Evolutionary conservation across 2,329 filamentous ascomycete species (phyloP).

Genomic region (Chrysoporthe austroafricana): DNA sequence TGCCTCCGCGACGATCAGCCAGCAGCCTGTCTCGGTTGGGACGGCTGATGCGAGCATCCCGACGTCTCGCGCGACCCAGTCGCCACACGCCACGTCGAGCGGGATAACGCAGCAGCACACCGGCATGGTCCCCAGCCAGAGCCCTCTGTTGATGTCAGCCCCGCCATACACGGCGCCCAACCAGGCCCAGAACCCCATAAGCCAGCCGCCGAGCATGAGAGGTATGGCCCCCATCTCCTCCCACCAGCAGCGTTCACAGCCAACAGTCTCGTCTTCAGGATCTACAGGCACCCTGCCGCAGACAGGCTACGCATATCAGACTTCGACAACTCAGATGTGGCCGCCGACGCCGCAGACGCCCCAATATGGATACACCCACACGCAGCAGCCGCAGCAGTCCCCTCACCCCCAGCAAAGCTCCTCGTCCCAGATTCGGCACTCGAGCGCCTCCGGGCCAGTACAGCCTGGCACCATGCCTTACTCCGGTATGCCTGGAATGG

Average conservation of each 20-base stretch:
- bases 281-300: constrained; percentile 57
- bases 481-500: constrained; percentile 64
- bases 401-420: constrained; percentile 57
- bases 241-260: constrained; percentile 66
- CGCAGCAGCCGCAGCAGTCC: constrained; percentile 40
- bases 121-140: constrained; percentile 62
- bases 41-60: constrained; percentile 49
- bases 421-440: constrained; percentile 64
- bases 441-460: constrained; percentile 57
- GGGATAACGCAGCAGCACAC: constrained; percentile 55
- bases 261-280: constrained; percentile 62
- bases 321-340: constrained; percentile 66
- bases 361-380: constrained; percentile 59
- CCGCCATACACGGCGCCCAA: constrained; percentile 72
- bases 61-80: constrained; percentile 59
- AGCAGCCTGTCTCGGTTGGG: constrained; percentile 42
- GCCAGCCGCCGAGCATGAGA: constrained; percentile 71
- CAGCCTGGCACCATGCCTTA: constrained; percentile 62
- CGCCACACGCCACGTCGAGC: constrained; percentile 60
- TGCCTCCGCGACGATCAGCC: constrained; percentile 50
- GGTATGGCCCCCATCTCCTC: constrained; percentile 61
- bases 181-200: constrained; percentile 72
- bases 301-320: constrained; percentile 64
- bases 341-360: constrained; percentile 67
- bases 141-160: constrained; percentile 67